These are phyloP conservation scores for Perilla frutescens DNA, from an alignment of 257 asterid genomes.

Conservation along the genomic window DNA sequence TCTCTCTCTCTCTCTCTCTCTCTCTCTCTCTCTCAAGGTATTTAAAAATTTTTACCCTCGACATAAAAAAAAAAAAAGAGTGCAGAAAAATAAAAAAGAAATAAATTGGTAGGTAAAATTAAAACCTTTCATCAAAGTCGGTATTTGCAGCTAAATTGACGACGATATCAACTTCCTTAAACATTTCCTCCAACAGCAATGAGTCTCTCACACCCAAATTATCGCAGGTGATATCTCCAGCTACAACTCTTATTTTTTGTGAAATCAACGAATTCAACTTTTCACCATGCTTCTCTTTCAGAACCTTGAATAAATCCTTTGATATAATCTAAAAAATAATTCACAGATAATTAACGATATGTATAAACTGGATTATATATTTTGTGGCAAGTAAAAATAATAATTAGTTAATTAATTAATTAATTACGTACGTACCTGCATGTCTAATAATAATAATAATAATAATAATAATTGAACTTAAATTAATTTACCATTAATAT, in stretches of 20 bases:
- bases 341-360: background rate
- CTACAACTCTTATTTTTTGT: conserved; percentile 53
- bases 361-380: too few relatives aligned
- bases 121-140: conserved; percentile 81
- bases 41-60: too few relatives aligned
- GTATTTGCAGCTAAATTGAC: conserved; percentile 92
- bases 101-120: background rate
- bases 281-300: conserved; percentile 63
- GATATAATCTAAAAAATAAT: conserved; percentile 46
- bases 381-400: too few relatives aligned
- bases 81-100: too few relatives aligned
- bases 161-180: conserved; percentile 73
- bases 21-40: too few relatives aligned
- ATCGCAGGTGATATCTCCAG: conserved; percentile 83
- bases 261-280: conserved; percentile 49
- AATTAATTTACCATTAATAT: too few relatives aligned
- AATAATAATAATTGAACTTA: too few relatives aligned
- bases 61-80: too few relatives aligned
- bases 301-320: conserved; percentile 74
- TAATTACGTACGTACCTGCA: too few relatives aligned
- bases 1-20: too few relatives aligned
- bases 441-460: too few relatives aligned
- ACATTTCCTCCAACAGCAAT: conserved; percentile 62
- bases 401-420: too few relatives aligned
- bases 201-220: conserved; percentile 72